Evolutionary conservation across 73 alveolate species (phyloP).

Genomic region (Tetrahymena borealis): DNA sequence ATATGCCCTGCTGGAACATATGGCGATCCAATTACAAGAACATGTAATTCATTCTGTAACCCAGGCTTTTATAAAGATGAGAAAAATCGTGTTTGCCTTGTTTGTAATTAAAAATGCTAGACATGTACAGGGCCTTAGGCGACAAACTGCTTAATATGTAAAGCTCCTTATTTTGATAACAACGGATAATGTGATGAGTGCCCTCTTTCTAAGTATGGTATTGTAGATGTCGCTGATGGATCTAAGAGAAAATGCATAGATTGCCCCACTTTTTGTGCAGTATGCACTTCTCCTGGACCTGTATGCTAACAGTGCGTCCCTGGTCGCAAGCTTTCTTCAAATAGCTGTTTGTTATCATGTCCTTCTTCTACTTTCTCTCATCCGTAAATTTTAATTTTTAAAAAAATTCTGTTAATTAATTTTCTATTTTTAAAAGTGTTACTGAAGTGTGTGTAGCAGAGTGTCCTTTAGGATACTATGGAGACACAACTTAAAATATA

Average conservation of each 20-base stretch:
- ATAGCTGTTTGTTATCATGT: not conserved
- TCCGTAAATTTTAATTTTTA: not conserved
- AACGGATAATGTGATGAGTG: not conserved
- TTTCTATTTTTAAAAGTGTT: not conserved
- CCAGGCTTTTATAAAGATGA: not conserved
- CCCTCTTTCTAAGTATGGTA: not conserved
- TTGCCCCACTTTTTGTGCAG: not conserved
- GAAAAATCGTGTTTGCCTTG: not conserved
- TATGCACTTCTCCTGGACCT: not conserved
- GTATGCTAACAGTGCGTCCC: not conserved
- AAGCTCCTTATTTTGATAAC: not conserved
- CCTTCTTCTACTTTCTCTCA: not conserved
- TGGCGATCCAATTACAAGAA: not conserved
- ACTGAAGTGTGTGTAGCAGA: not conserved
- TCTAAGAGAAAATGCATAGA: not conserved
- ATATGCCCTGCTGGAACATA: not conserved
- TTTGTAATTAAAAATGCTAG: not conserved
- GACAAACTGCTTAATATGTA: not conserved
- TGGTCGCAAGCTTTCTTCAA: not conserved
- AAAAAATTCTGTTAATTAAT: not conserved
- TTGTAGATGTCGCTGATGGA: not conserved
- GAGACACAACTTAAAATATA: not conserved
- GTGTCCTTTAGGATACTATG: not conserved
- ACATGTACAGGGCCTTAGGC: not conserved
- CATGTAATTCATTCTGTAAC: not conserved